Evolutionary conservation across 768 basidiomycete genomes (phyloP).

Genomic region (Omphalotus guepiniiformis): DNA sequence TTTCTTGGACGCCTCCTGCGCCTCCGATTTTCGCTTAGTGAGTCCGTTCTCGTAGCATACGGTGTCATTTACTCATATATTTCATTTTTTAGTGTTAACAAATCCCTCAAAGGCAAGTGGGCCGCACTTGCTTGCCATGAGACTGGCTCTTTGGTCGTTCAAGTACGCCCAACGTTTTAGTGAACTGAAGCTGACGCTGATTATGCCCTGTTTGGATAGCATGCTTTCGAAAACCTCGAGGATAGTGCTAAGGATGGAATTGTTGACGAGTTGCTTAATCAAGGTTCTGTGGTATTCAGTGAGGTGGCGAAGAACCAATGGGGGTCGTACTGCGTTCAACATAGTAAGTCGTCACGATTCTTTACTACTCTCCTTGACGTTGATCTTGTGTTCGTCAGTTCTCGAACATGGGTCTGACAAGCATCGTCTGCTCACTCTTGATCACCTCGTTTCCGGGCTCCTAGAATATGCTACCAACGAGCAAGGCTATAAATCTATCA

Average conservation of each 20-base stretch:
- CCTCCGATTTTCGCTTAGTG: conserved; percentile 88
- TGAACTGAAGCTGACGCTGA: conserved; percentile 4
- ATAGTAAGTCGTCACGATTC: conserved; percentile 49
- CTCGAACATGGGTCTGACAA: conserved; percentile 80
- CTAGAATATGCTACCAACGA: conserved; percentile 78
- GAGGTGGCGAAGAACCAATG: conserved; percentile 86
- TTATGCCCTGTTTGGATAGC: conserved; percentile 48
- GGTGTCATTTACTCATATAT: conserved; percentile 7
- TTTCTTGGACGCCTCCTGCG: conserved; percentile 82
- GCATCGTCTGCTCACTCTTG: conserved; percentile 72
- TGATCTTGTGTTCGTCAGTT: conserved; percentile 36
- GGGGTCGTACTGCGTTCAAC: conserved; percentile 86
- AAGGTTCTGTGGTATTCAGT: conserved; percentile 60
- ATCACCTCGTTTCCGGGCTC: conserved; percentile 71
- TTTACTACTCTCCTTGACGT: not conserved
- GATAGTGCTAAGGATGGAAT: conserved; percentile 81
- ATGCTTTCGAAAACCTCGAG: conserved; percentile 83
- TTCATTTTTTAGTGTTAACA: conserved; percentile 61
- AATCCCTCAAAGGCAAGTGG: conserved; percentile 85
- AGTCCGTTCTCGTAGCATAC: conserved; percentile 22
- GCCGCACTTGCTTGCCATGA: conserved; percentile 87
- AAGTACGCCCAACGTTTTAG: conserved; percentile 41
- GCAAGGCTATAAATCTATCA: conserved; percentile 85
- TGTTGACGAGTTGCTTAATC: conserved; percentile 76
- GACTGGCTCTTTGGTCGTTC: conserved; percentile 84